phyloP scores from a whole-genome alignment of 176 grass and related monocot genomes.

The Aegilops speltoides region DNA sequence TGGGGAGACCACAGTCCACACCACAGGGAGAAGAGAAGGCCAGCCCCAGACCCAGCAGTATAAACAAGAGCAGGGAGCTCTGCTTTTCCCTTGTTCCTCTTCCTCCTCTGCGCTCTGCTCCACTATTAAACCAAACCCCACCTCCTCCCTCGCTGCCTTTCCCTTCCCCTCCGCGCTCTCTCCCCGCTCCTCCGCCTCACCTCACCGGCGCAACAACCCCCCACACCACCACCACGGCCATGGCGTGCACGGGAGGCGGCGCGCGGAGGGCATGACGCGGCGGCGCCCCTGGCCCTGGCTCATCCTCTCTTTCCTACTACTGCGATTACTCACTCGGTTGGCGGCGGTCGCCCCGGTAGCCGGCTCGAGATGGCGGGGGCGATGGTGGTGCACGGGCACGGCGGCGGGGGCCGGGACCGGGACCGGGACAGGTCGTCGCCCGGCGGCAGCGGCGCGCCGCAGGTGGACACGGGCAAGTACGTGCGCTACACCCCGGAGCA shows the following conservation, averaged over 20 bases:
- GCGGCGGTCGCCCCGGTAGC: slow-evolving; percentile 30
- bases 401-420: not conserved
- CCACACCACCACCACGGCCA: slow-evolving; percentile 11
- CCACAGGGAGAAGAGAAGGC: not conserved
- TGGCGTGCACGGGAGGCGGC: slow-evolving; percentile 42
- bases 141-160: slow-evolving; percentile 27
- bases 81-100: not conserved
- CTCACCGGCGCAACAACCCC: slow-evolving; percentile 7
- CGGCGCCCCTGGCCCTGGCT: slow-evolving; percentile 47
- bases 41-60: not conserved
- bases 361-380: slow-evolving; percentile 50
- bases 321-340: not conserved
- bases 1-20: not conserved
- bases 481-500: slow-evolving; percentile 97
- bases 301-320: not conserved
- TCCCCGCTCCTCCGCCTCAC: not conserved
- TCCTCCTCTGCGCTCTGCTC: not conserved
- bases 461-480: slow-evolving; percentile 86
- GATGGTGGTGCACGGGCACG: slow-evolving; percentile 28
- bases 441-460: slow-evolving; percentile 48
- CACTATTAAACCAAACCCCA: slow-evolving; percentile 47
- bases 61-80: not conserved
- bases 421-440: slow-evolving; percentile 44
- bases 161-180: slow-evolving; percentile 17
- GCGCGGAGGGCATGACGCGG: slow-evolving; percentile 45